Percentiles rank a stretch among this genome's conserved stretches.
Evolutionary conservation across 805 yeast genomes (phyloP).

Genomic region (Candida ficus): DNA sequence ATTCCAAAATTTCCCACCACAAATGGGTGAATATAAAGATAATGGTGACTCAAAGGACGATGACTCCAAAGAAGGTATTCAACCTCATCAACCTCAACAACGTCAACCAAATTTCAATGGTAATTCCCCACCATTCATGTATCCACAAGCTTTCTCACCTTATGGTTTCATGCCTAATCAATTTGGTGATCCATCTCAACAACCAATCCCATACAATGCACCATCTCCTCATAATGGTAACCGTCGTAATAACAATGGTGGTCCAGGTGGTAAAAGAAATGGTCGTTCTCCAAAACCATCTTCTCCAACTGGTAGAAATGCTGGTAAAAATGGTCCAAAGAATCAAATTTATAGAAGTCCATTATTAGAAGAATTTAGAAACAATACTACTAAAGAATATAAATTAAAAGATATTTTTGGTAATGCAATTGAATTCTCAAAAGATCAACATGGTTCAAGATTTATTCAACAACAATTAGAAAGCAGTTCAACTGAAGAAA

Average conservation of each 20-base stretch:
- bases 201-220: slow-evolving; percentile 6
- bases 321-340: slow-evolving; percentile 19
- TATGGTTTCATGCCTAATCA: slow-evolving; percentile 24
- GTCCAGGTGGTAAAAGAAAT: slow-evolving; percentile 10
- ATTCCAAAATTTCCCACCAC: slow-evolving; percentile 12
- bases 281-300: slow-evolving; percentile 22
- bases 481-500: slow-evolving; percentile 58
- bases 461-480: slow-evolving; percentile 89
- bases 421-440: slow-evolving; percentile 84
- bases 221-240: slow-evolving; percentile 5
- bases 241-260: slow-evolving; percentile 2
- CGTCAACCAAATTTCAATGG: slow-evolving; percentile 5
- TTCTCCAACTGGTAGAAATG: slow-evolving; percentile 19
- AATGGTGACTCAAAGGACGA: neutral
- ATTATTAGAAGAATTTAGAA: slow-evolving; percentile 77
- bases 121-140: slow-evolving; percentile 19
- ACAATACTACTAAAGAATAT: slow-evolving; percentile 55
- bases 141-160: slow-evolving; percentile 26
- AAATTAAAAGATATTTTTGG: slow-evolving; percentile 73
- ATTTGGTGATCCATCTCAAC: slow-evolving; percentile 10
- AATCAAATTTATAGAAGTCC: slow-evolving; percentile 68
- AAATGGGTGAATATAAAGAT: slow-evolving; percentile 3
- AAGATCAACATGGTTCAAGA: slow-evolving; percentile 96
- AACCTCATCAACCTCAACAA: slow-evolving; percentile 1
- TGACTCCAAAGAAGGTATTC: neutral